Conservation (phyloP, 2,329 filamentous ascomycete genomes). For the Torrubiella hemipterigena region DNA sequence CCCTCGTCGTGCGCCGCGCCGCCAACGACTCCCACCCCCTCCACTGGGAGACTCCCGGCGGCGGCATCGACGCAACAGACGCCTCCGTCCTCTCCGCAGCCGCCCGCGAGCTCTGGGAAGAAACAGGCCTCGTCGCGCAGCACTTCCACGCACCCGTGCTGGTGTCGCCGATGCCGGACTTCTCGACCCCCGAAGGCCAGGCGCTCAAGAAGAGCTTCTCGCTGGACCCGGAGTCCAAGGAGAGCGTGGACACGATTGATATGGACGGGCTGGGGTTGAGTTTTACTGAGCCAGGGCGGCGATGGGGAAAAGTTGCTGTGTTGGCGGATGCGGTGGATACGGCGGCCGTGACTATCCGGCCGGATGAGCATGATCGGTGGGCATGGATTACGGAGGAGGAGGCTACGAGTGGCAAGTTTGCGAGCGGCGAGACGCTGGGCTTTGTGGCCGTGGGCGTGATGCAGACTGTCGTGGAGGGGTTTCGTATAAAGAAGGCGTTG, state of each 20-base stretch:
- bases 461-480: constrained; percentile 19
- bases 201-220: background rate
- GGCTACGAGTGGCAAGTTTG: constrained; percentile 12
- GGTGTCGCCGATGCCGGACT: constrained; percentile 4
- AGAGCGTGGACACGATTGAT: constrained; percentile 9
- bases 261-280: constrained; percentile 10
- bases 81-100: constrained; percentile 20
- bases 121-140: constrained; percentile 23
- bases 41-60: constrained; percentile 13
- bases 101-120: constrained; percentile 34
- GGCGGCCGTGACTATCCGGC: constrained; percentile 16
- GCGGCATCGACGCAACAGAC: constrained; percentile 28
- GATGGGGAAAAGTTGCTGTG: constrained; percentile 17
- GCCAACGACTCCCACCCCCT: constrained; percentile 10
- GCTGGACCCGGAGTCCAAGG: background rate
- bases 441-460: constrained; percentile 20
- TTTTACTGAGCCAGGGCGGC: constrained; percentile 12
- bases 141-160: constrained; percentile 13
- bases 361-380: constrained; percentile 24
- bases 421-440: constrained; percentile 14
- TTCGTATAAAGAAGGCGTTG: constrained; percentile 15
- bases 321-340: constrained; percentile 15
- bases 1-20: constrained; percentile 9
- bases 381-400: constrained; percentile 26
- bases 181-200: too few relatives aligned